Evolutionary conservation across 148 eudicot species (phyloP).

Genomic region (Vaccinium vitisidaea): DNA sequence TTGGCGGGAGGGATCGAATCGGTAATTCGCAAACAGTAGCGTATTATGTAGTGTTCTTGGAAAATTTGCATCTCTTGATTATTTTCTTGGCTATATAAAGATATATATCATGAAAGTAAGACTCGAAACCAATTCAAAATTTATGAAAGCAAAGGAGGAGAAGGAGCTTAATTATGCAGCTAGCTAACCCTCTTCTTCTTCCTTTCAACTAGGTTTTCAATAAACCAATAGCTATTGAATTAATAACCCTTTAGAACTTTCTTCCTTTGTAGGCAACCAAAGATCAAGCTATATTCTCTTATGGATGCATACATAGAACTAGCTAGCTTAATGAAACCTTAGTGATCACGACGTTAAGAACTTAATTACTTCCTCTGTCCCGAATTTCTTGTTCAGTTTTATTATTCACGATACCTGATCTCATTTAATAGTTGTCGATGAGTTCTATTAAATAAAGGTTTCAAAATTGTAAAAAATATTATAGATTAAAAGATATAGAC

Average conservation of each 20-base stretch:
- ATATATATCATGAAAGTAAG: not conserved
- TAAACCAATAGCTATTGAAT: not conserved
- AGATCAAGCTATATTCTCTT: constrained; percentile 2
- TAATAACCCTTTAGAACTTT: not conserved
- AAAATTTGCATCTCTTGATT: not conserved
- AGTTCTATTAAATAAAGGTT: no score
- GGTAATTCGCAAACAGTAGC: no score
- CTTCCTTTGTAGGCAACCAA: not conserved
- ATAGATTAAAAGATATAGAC: no score
- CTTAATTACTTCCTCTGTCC: no score
- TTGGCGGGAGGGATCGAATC: no score
- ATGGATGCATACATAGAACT: not conserved
- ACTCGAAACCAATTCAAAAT: not conserved
- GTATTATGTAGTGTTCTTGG: not conserved
- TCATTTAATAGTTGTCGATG: no score
- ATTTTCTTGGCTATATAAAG: not conserved
- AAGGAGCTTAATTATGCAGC: not conserved
- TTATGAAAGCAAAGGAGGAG: not conserved
- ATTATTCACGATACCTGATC: no score
- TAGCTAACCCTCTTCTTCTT: not conserved
- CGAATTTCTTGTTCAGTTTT: no score
- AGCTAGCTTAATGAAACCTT: not conserved
- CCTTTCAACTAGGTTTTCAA: not conserved
- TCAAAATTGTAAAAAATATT: no score
- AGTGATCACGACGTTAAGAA: not conserved